A percentile compares a stretch with the other conserved stretches of the same genome.
phyloP scores from a whole-genome alignment of 148 eudicot species.

The Chenopodium berlandieri region DNA sequence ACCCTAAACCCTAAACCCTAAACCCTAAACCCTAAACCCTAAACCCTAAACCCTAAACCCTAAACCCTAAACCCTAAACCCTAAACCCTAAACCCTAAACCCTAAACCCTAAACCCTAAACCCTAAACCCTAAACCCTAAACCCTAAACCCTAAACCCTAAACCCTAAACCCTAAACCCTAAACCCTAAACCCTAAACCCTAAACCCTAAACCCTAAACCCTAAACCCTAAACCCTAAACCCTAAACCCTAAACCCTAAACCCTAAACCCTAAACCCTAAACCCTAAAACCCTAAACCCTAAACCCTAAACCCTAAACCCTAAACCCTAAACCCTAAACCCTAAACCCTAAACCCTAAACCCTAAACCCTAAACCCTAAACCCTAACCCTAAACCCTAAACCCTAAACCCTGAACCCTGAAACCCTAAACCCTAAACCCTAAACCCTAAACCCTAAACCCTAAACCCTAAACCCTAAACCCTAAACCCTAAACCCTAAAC shows the following conservation, averaged over 20 bases:
- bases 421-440: conserved; percentile 13
- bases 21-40: too few species aligned
- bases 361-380: conserved; percentile 7
- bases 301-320: too few species aligned
- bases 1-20: too few species aligned
- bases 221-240: neutral
- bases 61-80: too few species aligned
- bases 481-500: neutral
- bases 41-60: too few species aligned
- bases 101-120: neutral
- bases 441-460: conserved; percentile 9
- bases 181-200: conserved; percentile 12
- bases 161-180: neutral
- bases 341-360: conserved; percentile 6
- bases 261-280: conserved; percentile 4
- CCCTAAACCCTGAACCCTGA: neutral
- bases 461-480: conserved; percentile 13
- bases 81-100: too few species aligned
- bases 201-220: conserved; percentile 8
- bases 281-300: neutral
- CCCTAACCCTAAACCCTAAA: neutral
- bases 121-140: neutral
- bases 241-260: conserved; percentile 3
- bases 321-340: conserved; percentile 17
- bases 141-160: conserved; percentile 12